These are phyloP conservation scores for Glycine soja DNA, from an alignment of 306 rosid genomes.

Conservation along the genomic window DNA sequence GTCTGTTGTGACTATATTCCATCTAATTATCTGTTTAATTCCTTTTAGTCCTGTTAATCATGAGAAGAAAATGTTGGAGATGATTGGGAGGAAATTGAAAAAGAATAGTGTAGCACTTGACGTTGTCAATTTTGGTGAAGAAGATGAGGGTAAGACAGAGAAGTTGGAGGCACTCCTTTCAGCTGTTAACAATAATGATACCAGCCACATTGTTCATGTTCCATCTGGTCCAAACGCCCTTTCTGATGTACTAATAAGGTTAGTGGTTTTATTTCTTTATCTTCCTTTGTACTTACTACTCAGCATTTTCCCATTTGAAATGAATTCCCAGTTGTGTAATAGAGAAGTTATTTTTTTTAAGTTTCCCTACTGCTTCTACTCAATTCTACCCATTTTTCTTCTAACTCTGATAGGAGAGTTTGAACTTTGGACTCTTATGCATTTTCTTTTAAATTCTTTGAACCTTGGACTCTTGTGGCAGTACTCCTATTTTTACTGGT, in stretches of 20 bases:
- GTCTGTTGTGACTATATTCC: constrained; percentile 29
- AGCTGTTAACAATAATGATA: constrained; percentile 84
- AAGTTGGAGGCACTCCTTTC: constrained; percentile 84
- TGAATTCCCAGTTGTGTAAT: not conserved
- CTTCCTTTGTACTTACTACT: not conserved
- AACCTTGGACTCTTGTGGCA: constrained; percentile 48
- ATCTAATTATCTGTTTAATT: constrained; percentile 26
- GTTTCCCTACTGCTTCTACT: constrained; percentile 19
- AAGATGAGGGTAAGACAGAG: constrained; percentile 86
- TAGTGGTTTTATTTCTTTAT: constrained; percentile 16
- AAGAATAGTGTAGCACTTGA: constrained; percentile 95
- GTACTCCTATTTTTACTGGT: constrained; percentile 97
- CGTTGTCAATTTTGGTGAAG: constrained; percentile 88
- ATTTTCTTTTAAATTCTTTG: not conserved
- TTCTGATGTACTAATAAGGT: constrained; percentile 72
- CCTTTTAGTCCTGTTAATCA: constrained; percentile 74
- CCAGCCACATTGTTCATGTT: constrained; percentile 63
- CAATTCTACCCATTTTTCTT: constrained; percentile 28
- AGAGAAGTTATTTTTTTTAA: constrained; percentile 23
- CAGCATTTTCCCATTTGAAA: not conserved
- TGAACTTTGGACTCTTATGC: constrained; percentile 18
- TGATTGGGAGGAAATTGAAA: constrained; percentile 86
- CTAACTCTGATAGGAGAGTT: constrained; percentile 13
- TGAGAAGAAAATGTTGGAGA: constrained; percentile 81
- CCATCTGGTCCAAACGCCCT: constrained; percentile 58